Conservation (phyloP, 2,329 filamentous ascomycete genomes). For the Fusarium redolens region DNA sequence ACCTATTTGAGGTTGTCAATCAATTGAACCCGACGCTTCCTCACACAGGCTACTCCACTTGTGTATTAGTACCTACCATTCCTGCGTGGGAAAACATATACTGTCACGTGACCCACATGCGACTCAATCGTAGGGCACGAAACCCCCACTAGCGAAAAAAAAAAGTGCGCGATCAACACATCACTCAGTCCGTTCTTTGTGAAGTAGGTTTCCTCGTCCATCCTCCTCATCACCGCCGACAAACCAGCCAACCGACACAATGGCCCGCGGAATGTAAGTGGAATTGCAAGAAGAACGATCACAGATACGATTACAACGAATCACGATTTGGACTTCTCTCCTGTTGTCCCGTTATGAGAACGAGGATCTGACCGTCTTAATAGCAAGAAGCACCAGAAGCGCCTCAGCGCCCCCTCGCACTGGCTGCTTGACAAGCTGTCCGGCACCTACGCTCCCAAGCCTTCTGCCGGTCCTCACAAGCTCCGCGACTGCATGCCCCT, state of each 20-base stretch:
- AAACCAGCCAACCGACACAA: constrained; percentile 60
- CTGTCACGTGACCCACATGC: constrained; percentile 14
- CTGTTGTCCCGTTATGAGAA: constrained; percentile 5
- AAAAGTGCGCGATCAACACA: constrained; percentile 48
- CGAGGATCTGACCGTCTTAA: constrained; percentile 50
- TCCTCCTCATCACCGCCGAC: constrained; percentile 53
- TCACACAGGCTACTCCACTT: no score
- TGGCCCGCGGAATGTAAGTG: constrained; percentile 74
- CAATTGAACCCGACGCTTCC: no score
- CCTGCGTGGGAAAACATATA: no score
- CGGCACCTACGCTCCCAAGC: constrained; percentile 81
- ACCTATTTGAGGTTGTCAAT: not conserved
- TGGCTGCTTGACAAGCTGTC: constrained; percentile 99
- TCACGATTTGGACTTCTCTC: constrained; percentile 15
- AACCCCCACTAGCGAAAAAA: constrained; percentile 45
- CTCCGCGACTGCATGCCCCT: constrained; percentile 98
- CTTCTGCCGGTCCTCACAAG: constrained; percentile 95
- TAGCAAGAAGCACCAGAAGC: constrained; percentile 99
- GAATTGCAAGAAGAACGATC: constrained; percentile 15
- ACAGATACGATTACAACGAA: not conserved
- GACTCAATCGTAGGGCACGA: constrained; percentile 49
- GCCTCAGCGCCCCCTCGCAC: constrained; percentile 98
- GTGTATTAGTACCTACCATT: no score
- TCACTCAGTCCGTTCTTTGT: constrained; percentile 42
- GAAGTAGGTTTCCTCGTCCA: constrained; percentile 41